These are phyloP conservation scores for Sphagnum magellanicum DNA, from an alignment of 228 moss, liverwort and hornwort genomes.

Conservation along the genomic window DNA sequence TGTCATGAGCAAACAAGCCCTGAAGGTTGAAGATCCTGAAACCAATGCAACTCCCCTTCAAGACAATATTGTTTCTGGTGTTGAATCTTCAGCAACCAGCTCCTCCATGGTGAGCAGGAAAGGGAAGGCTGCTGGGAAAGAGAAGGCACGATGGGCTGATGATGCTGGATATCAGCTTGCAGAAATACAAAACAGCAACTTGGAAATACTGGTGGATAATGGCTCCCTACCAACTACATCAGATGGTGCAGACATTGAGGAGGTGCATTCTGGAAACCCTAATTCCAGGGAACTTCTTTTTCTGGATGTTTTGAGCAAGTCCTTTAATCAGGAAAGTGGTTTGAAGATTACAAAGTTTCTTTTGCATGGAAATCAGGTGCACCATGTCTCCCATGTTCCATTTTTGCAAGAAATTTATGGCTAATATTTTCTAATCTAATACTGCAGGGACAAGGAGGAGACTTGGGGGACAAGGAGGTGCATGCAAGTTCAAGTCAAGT, in stretches of 20 bases:
- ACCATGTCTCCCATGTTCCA: no score
- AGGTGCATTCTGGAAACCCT: background rate
- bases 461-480: background rate
- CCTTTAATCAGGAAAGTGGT: background rate
- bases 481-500: slow-evolving; percentile 39
- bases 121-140: slow-evolving; percentile 1
- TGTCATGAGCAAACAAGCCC: no score
- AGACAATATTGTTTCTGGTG: no score
- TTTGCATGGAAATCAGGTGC: no score
- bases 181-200: background rate
- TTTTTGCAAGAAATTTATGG: no score
- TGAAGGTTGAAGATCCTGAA: no score
- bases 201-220: slow-evolving; percentile 29
- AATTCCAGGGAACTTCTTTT: no score
- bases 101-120: background rate
- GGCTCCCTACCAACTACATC: background rate
- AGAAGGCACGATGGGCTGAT: slow-evolving; percentile 49
- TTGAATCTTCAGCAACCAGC: no score
- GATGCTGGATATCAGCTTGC: slow-evolving; percentile 8
- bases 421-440: no score
- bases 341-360: background rate
- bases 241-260: background rate
- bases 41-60: no score
- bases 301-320: background rate
- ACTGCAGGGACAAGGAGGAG: no score